Base-by-base conservation (phyloP, 75 land plant genomes). In the Picea sitchensis region DNA sequence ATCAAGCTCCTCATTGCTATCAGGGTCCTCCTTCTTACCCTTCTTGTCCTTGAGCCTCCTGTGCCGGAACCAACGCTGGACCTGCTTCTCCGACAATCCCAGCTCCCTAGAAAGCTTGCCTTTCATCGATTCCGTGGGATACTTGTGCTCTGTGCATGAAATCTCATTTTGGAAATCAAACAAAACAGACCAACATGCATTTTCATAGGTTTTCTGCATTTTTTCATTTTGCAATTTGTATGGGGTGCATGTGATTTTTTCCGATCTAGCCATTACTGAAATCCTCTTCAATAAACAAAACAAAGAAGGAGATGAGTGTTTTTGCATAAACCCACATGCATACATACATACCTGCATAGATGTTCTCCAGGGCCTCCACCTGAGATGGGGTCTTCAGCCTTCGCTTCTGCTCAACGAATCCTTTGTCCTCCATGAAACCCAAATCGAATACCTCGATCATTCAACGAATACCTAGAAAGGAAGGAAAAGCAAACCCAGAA, bases 61-160 rank as follows among this genome's bases (percentile, higher is more conserved):
- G 84, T 90, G 94, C 71, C 90, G 85, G 61, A 92, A 92, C 92
- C 94, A 92, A 44, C 88, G 82, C 64, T 89, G 87, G 59, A 92
- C 80, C 80, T 92, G 92, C 84, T 90, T 92, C 61, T 88, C 87
- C 51, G 94, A 84, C 76, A 92, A 73, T 2, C 88, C 88, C 59
- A 92, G 59, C 58, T 81, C 54, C 23, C 80, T 78, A 73, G 90
- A 82, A 47, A 92, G 75, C 76, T 86, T 60, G 21, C 72, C 0
- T 67, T 88, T 91, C 82, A 83, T 80, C 5, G 73, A 32, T 32
- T 90, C 92, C 51, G 88, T 63, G 18, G 92, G 94, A 80, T 90
- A 90, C 41, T 92, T 90, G 64, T 62, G 64, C 23, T 18, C 64
- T 20, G 23, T 20, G 20, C 64, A 62, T 21, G 5, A 20, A 62